phyloP scores from a whole-genome alignment of 352 stramenopile species.

The Phytopythium helicoides region DNA sequence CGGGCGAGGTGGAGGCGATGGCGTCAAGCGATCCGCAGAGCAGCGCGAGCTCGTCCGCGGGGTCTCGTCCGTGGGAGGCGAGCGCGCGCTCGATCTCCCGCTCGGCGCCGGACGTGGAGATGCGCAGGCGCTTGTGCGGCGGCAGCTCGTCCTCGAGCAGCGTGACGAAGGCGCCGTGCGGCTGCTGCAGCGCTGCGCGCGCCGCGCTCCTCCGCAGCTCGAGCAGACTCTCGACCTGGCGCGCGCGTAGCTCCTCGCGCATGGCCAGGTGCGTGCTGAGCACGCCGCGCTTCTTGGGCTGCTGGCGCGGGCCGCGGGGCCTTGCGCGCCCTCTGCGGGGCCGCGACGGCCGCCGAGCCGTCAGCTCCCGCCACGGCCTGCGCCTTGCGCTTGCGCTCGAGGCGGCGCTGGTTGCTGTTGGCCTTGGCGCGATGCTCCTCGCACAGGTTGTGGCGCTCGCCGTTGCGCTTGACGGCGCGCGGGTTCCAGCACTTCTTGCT shows the following conservation, averaged over 20 bases:
- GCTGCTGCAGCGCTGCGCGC: conserved; percentile 3
- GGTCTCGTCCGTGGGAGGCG: conserved; percentile 12
- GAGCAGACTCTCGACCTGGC: conserved; percentile 12
- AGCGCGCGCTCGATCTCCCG: conserved; percentile 11
- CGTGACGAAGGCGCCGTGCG: conserved; percentile 5
- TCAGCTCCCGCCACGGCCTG: conserved; percentile 6
- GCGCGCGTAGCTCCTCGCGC: conserved; percentile 25
- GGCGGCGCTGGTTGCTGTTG: conserved; percentile 66
- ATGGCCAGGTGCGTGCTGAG: conserved; percentile 41
- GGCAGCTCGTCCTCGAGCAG: not conserved
- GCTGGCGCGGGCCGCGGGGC: conserved; percentile 7
- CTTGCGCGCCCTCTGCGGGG: not conserved
- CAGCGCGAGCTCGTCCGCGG: conserved; percentile 6
- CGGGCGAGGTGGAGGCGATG: conserved; percentile 30
- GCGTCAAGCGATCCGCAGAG: conserved; percentile 18
- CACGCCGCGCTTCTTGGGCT: conserved; percentile 12
- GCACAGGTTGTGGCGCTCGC: conserved; percentile 53
- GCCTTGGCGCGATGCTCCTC: conserved; percentile 58
- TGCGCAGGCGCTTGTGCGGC: not conserved
- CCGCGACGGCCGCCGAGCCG: no score
- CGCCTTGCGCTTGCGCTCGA: conserved; percentile 42
- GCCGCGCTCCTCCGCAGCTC: conserved; percentile 5
- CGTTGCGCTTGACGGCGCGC: conserved; percentile 31
- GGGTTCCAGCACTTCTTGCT: conserved; percentile 47
- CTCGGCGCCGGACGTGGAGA: conserved; percentile 2